A percentile compares a stretch with the other conserved stretches of the same genome.
These are phyloP conservation scores for Phytophthora idaei DNA, from an alignment of 352 stramenopile genomes.

Conservation along the genomic window DNA sequence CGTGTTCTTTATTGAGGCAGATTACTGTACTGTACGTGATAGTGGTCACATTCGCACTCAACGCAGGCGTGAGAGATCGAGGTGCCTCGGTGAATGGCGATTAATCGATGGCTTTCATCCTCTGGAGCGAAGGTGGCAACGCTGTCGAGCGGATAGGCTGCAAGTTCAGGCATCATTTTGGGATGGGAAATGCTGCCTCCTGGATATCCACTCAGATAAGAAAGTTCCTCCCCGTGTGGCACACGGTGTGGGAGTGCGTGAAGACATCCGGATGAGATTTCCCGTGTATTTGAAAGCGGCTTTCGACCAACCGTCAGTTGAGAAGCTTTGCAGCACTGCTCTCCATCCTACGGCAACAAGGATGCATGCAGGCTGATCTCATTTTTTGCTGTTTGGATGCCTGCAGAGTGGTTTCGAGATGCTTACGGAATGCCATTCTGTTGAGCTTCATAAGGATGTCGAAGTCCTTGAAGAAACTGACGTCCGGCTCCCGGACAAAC, in stretches of 20 bases:
- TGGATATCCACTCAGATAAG: too few relatives aligned
- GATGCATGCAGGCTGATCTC: constrained; percentile 2
- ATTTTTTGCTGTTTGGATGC: constrained; percentile 4
- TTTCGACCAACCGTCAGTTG: constrained; percentile 10
- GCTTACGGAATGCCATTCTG: neutral
- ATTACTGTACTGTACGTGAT: neutral
- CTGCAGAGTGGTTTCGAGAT: neutral
- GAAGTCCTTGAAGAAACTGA: constrained; percentile 6
- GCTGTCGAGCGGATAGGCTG: constrained; percentile 17
- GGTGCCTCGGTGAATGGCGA: constrained; percentile 6
- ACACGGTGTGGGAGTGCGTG: neutral
- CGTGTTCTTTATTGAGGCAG: too few relatives aligned
- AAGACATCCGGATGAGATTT: constrained; percentile 24
- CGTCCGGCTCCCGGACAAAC: neutral
- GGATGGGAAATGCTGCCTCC: constrained; percentile 20
- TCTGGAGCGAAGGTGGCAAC: constrained; percentile 10
- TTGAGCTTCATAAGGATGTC: constrained; percentile 17
- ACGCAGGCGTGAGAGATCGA: neutral
- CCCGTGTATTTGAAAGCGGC: neutral
- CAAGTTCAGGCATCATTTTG: constrained; percentile 6
- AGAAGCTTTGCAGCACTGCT: constrained; percentile 17
- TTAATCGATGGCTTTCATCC: constrained; percentile 17
- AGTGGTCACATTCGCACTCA: neutral
- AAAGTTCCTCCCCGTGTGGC: too few relatives aligned
- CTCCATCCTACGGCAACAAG: neutral